Evolutionary conservation across 176 grass and related monocot genomes (phyloP), one percentile per base, ranked within the genome.

Genomic region (Carex pumila): DNA sequence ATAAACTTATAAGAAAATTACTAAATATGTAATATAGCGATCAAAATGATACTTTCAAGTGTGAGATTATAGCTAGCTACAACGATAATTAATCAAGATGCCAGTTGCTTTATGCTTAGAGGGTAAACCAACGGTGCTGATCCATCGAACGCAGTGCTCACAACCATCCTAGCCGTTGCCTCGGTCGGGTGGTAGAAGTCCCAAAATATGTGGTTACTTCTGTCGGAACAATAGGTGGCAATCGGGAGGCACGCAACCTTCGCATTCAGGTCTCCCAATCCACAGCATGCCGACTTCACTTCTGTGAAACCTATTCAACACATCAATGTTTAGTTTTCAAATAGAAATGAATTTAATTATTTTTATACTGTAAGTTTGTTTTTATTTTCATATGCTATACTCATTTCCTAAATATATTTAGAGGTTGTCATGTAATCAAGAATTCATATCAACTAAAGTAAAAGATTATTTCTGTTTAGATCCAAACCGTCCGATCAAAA

Each of bases 111-210:
- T 15, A 97, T 71, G 74, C 84, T 97, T 0, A 94, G 39, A 12
- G 94, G 94, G 54, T 85, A 94, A 56, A 89, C 86, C 3, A 87
- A 88, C 1, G 91, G 91, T 78, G 86, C 79, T 2, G 90, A 75
- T 5, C 88, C 94, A 7, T 92, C 88, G 19, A 97, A 90, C 0
- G 86, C 90, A 1, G 79, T 80, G 79, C 0, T 32, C 11, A 54
- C 61, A 56, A 97, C 86, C 85, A 64, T 88, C 83, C 77, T 36
- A 1, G 89, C 91, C 9, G 91, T 90, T 83, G 86, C n/a, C 81
- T 97, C 91, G 0, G 94, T 97, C 1, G 91, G 94, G 47, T 97
- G 94, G 86, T 90, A 94, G 19, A 90, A 90, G 74, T 97, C 94
- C 94, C 94, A 97, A 82, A 97, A 97, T 3, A 94, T 61, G 50